A percentile compares a stretch with the other conserved stretches of the same genome.
These are phyloP conservation scores for Phytophthora rubi DNA, from an alignment of 352 stramenopile genomes.

Conservation along the genomic window DNA sequence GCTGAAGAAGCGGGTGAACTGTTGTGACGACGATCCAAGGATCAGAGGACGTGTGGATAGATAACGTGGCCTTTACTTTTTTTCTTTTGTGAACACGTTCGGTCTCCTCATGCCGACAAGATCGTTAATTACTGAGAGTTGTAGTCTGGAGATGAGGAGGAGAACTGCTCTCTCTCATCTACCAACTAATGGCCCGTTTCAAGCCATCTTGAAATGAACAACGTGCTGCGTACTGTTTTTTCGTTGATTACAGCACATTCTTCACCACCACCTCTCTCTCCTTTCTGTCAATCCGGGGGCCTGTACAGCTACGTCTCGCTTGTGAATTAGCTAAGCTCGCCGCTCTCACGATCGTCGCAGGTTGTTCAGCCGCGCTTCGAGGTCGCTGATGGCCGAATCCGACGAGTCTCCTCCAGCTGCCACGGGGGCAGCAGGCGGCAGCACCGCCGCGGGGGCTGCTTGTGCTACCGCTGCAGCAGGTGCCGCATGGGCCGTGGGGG, in stretches of 20 bases:
- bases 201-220: constrained; percentile 1
- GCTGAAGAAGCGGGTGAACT: not conserved
- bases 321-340: constrained; percentile 2
- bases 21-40: not conserved
- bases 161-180: constrained; percentile 3
- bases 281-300: not conserved
- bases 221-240: not conserved
- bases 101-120: constrained; percentile 10
- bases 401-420: constrained; percentile 52
- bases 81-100: no score
- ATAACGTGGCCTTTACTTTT: constrained; percentile 12
- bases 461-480: constrained; percentile 52
- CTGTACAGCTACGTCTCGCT: constrained; percentile 2
- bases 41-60: constrained; percentile 3
- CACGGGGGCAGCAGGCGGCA: constrained; percentile 60
- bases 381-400: constrained; percentile 93
- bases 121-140: constrained; percentile 6
- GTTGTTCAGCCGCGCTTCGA: constrained; percentile 98
- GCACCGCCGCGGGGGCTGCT: constrained; percentile 45
- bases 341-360: constrained; percentile 76
- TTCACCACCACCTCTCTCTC: not conserved
- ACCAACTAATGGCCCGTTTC: constrained; percentile 9
- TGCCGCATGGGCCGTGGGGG: constrained; percentile 60
- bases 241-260: not conserved
- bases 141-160: constrained; percentile 1